Percentiles rank a stretch among this genome's conserved stretches.
phyloP scores from a whole-genome alignment of 148 eudicot species.

The Vaccinium corymbosum region DNA sequence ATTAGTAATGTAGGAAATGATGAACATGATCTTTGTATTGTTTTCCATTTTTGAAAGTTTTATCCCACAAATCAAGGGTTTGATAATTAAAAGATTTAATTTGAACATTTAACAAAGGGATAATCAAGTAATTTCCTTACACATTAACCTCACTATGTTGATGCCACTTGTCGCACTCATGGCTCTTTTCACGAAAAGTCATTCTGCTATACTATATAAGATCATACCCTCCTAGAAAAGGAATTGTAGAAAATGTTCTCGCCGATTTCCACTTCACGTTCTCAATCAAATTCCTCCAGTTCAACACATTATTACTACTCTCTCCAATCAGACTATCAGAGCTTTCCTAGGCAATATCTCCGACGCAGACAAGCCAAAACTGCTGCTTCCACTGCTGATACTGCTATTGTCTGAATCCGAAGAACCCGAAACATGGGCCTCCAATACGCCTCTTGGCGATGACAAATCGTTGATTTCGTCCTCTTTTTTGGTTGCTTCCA shows the following conservation, averaged over 20 bases:
- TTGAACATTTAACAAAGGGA: too few species aligned
- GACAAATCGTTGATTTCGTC: conserved; percentile 23
- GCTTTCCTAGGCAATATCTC: conserved; percentile 10
- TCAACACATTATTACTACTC: conserved; percentile 22
- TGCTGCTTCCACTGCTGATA: conserved; percentile 32
- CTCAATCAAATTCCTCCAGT: conserved; percentile 46
- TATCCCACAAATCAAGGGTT: too few species aligned
- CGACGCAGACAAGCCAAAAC: neutral
- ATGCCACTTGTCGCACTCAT: too few species aligned
- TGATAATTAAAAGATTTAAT: too few species aligned
- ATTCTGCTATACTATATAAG: too few species aligned
- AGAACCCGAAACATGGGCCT: conserved; percentile 39
- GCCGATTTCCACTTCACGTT: conserved; percentile 52
- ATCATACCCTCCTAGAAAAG: conserved; percentile 43
- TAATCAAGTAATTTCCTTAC: too few species aligned
- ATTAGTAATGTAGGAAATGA: too few species aligned
- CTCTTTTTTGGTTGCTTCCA: conserved; percentile 8
- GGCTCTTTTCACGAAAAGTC: too few species aligned
- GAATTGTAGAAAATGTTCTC: conserved; percentile 40
- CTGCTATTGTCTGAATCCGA: conserved; percentile 40
- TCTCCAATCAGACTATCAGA: neutral
- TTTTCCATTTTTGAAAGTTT: too few species aligned
- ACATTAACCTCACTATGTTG: too few species aligned
- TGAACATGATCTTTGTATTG: too few species aligned
- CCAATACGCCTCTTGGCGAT: conserved; percentile 82